Conservation (phyloP, 495 filamentous ascomycete genomes). For the Xanthoparmelia taractica region DNA sequence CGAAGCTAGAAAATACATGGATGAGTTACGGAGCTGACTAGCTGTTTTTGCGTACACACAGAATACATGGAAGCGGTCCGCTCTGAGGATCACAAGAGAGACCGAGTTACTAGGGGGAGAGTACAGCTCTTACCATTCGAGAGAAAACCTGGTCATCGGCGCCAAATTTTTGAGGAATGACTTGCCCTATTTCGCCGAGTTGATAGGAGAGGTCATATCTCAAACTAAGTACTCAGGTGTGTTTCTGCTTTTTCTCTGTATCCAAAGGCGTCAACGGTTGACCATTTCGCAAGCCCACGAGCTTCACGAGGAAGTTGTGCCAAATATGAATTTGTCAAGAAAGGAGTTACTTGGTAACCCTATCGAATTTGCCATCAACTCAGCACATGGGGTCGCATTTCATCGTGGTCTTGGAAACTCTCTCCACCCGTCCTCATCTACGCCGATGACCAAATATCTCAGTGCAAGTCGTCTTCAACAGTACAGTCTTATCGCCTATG, state of each 20-base stretch:
- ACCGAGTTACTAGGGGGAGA: constrained; percentile 86
- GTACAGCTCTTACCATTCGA: constrained; percentile 75
- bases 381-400: constrained; percentile 84
- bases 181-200: constrained; percentile 94
- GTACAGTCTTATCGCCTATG: constrained; percentile 70
- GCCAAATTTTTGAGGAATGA: constrained; percentile 93
- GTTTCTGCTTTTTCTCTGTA: constrained; percentile 26
- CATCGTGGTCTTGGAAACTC: constrained; percentile 81
- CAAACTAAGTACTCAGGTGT: constrained; percentile 79
- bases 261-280: constrained; percentile 18
- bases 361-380: constrained; percentile 67
- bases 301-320: constrained; percentile 75
- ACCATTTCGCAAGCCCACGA: constrained; percentile 57
- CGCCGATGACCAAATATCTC: constrained; percentile 69
- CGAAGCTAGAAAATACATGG: neutral
- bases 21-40: no score
- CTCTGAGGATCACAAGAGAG: constrained; percentile 87
- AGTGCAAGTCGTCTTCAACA: constrained; percentile 58
- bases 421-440: constrained; percentile 59
- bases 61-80: constrained; percentile 79
- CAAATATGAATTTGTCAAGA: constrained; percentile 63
- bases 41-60: constrained; percentile 35
- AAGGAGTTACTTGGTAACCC: constrained; percentile 57
- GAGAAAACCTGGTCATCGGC: constrained; percentile 84
- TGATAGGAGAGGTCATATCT: constrained; percentile 83